A percentile compares a stretch with the other conserved stretches of the same genome.
phyloP scores from a whole-genome alignment of 495 filamentous ascomycete species.

The Lepidopterella palustris region DNA sequence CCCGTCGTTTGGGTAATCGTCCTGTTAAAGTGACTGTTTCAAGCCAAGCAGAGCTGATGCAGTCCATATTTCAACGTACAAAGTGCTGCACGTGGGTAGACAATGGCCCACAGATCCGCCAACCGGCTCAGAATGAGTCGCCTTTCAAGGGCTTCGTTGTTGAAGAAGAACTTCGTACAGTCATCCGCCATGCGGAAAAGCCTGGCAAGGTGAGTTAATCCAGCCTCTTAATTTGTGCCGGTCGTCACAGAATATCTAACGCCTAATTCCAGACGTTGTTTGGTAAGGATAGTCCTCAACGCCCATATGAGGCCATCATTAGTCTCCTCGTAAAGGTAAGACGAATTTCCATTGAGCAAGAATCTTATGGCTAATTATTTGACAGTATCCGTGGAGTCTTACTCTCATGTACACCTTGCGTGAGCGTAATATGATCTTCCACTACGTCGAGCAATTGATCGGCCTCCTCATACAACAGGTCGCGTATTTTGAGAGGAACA shows the following conservation, averaged over 20 bases:
- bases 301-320: background rate
- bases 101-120: background rate
- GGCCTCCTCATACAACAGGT: too few species aligned
- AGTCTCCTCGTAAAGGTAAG: background rate
- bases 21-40: background rate
- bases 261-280: background rate
- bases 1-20: background rate
- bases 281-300: background rate
- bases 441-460: background rate
- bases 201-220: background rate
- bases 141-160: background rate
- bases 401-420: background rate
- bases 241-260: background rate
- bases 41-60: background rate
- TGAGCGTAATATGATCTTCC: background rate
- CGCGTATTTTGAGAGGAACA: too few species aligned
- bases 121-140: background rate
- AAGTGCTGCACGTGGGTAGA: background rate
- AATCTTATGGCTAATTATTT: background rate
- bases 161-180: background rate
- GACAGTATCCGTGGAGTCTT: background rate
- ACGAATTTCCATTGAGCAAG: background rate
- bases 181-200: background rate
- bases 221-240: background rate
- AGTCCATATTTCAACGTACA: background rate